A percentile compares a stretch with the other conserved stretches of the same genome.
phyloP scores from a whole-genome alignment of 441 rosid genomes.

The Populus hybrid region DNA sequence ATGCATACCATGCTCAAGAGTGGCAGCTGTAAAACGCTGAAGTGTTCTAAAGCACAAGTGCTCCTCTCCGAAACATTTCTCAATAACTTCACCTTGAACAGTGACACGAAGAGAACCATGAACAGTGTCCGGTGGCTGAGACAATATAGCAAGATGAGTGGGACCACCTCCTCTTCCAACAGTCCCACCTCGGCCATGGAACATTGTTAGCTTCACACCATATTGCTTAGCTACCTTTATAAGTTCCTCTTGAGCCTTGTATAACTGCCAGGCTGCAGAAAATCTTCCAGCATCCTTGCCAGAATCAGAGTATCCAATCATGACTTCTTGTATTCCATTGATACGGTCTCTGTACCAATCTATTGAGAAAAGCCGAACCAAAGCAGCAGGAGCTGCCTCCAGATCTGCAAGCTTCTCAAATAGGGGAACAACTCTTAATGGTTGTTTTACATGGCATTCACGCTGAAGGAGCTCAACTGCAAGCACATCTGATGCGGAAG shows the following conservation, averaged over 20 bases:
- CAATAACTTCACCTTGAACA: constrained; percentile 94
- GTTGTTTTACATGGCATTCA: constrained; percentile 77
- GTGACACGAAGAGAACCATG: constrained; percentile 90
- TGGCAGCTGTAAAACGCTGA: constrained; percentile 93
- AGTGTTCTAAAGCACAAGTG: constrained; percentile 91
- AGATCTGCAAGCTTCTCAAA: constrained; percentile 98
- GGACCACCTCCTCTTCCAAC: constrained; percentile 99
- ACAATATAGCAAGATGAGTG: constrained; percentile 94
- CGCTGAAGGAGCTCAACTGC: constrained; percentile 97
- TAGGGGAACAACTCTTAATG: constrained; percentile 91
- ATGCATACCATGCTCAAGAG: constrained; percentile 89
- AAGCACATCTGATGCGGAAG: constrained; percentile 88
- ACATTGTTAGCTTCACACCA: constrained; percentile 92
- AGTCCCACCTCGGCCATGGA: constrained; percentile 98
- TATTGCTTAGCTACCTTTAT: constrained; percentile 79
- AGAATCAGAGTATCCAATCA: constrained; percentile 98
- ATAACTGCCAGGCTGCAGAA: constrained; percentile 94
- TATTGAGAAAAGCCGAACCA: constrained; percentile 79
- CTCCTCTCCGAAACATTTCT: constrained; percentile 91
- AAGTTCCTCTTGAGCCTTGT: constrained; percentile 96
- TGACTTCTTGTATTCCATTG: constrained; percentile 93
- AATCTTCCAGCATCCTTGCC: constrained; percentile 96
- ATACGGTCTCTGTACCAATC: constrained; percentile 89
- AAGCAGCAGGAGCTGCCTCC: constrained; percentile 93
- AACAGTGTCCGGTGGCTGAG: constrained; percentile 96